Conservation (phyloP, 805 yeast genomes). For the Wickerhamiella brachini region DNA sequence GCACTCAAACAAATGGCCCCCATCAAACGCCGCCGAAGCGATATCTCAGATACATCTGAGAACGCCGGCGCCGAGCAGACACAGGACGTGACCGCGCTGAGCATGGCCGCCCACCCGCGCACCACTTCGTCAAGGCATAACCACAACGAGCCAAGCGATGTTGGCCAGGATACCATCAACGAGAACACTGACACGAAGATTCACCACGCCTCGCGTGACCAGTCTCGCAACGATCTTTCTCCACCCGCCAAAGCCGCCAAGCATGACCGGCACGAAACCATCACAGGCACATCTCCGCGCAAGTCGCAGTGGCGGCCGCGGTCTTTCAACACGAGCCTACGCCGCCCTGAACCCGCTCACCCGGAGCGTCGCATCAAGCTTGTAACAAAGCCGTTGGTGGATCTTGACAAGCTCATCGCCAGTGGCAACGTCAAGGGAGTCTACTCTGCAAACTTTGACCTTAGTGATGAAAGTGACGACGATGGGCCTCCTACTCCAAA, state of each 20-base stretch:
- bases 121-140: background rate
- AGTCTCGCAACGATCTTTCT: background rate
- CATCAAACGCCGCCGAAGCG: background rate
- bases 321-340: background rate
- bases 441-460: conserved; percentile 24
- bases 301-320: background rate
- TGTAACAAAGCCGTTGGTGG: conserved; percentile 10
- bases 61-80: background rate
- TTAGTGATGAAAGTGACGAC: conserved; percentile 18
- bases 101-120: background rate
- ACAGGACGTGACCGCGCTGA: background rate
- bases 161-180: background rate
- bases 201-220: background rate
- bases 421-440: conserved; percentile 23
- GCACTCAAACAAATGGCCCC: conserved; percentile 2
- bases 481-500: conserved; percentile 2
- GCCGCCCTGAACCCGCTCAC: background rate
- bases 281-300: background rate
- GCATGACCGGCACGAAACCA: background rate
- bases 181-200: background rate
- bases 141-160: background rate
- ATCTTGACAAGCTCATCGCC: conserved; percentile 9
- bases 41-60: background rate
- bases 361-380: conserved; percentile 8
- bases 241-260: background rate